Base-by-base conservation (phyloP, 2,329 filamentous ascomycete species). In the Trichoderma guizhouense region DNA sequence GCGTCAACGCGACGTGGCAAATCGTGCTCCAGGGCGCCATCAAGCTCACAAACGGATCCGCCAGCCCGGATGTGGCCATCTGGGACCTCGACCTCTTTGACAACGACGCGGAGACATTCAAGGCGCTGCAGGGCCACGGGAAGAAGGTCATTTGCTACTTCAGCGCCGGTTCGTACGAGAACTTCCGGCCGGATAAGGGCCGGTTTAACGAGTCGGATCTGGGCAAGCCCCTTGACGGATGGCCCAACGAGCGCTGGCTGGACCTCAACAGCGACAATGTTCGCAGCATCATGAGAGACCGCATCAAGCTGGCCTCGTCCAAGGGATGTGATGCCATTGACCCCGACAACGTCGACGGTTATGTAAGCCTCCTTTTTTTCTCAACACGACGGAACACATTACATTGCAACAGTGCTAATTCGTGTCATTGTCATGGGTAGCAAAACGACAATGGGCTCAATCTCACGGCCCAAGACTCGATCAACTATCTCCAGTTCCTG, bases 91-190 rank as follows among this genome's bases (percentile, higher is more conserved):
- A 86, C 14, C 80, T 91, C 58, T 91, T 87, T 78, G 89, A 91
- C 78, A 89, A 83, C 75, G 67, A 77, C 30, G 73, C 71, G 2
- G 66, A 74, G 15, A 79, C 79, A 2, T 78, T 92, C 72, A 84
- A 89, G 72, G 82, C 90, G 14, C 89, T 91, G 78, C 82, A 86
- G 71, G 88, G 86, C 65, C 79, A 82, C 7, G 86, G 85, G 9
- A 87, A 87, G 77, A 89, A 87, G 73, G 87, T 93, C 69, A 90
- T 93, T 72, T 94, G 92, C 83, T 94, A 94, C 81, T 93, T 93
- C 82, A 91, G 89, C 66, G 91, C 90, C 0, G 92, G 92, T 1
- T 90, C 88, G 8, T 92, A 87, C 75, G 92, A 94, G 79, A 78
- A 88, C 66, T 88, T 86, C 82, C 85, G 91, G 3, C 80, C 84